A percentile compares a stretch with the other conserved stretches of the same genome.
Conservation (phyloP, 768 basidiomycete genomes). For the Paxillus rubicundulus region DNA sequence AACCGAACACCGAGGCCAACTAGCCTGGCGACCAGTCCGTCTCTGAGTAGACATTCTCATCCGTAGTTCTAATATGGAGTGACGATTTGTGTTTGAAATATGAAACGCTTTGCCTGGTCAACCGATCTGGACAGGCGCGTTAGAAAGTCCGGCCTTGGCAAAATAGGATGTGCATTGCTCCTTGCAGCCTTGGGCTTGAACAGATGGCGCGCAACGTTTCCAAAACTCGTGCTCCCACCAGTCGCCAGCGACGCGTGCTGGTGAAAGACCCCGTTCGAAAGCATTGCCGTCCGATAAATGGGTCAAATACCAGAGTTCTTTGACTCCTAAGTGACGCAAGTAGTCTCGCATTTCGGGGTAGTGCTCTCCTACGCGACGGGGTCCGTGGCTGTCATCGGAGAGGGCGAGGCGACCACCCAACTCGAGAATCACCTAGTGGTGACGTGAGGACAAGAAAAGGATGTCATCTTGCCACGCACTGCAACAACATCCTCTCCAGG, state of each 20-base stretch:
- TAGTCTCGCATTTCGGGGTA: slow-evolving; percentile 69
- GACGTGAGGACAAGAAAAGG: slow-evolving; percentile 11
- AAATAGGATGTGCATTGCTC: slow-evolving; percentile 9
- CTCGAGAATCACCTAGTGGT: slow-evolving; percentile 61
- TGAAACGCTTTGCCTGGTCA: slow-evolving; percentile 12
- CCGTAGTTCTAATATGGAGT: slow-evolving; percentile 3
- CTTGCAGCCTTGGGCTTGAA: slow-evolving; percentile 14
- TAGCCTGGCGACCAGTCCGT: too few relatives aligned
- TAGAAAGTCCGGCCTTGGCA: slow-evolving; percentile 21
- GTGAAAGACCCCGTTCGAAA: slow-evolving; percentile 33
- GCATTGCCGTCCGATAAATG: slow-evolving; percentile 33
- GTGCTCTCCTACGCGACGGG: slow-evolving; percentile 83
- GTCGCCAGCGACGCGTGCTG: slow-evolving; percentile 45
- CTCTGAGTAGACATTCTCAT: neutral
- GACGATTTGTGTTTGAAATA: slow-evolving; percentile 16
- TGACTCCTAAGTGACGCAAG: slow-evolving; percentile 55
- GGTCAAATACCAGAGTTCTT: slow-evolving; percentile 62
- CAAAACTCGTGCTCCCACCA: slow-evolving; percentile 68
- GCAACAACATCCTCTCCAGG: slow-evolving; percentile 76
- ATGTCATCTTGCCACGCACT: slow-evolving; percentile 43
- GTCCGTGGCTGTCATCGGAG: slow-evolving; percentile 96
- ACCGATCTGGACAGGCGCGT: slow-evolving; percentile 12
- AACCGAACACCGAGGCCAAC: slow-evolving; percentile 4
- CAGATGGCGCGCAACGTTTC: slow-evolving; percentile 27
- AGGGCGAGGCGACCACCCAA: slow-evolving; percentile 74